A percentile compares a stretch with the other conserved stretches of the same genome.
phyloP scores from a whole-genome alignment of 495 filamentous ascomycete species.

The Podospora fimiseda region DNA sequence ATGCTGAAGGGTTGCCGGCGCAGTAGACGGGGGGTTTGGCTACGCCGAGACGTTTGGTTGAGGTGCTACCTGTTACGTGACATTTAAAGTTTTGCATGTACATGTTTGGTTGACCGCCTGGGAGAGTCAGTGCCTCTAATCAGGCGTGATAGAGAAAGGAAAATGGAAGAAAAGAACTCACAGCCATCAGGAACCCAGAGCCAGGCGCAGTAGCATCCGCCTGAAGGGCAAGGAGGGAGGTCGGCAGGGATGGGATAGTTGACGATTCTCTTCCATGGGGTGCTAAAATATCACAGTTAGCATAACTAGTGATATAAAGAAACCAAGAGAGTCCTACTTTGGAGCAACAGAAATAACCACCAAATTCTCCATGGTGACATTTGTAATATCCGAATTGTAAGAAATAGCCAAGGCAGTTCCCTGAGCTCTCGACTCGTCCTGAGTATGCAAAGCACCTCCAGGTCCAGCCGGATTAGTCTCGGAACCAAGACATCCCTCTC shows the following conservation, averaged over 20 bases:
- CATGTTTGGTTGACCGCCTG: conserved; percentile 36
- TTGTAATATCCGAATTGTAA: conserved; percentile 40
- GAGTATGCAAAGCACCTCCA: conserved; percentile 41
- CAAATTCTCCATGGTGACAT: conserved; percentile 48
- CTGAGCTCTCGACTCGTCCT: conserved; percentile 37
- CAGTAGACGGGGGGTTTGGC: conserved; percentile 42
- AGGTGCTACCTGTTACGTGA: conserved; percentile 42
- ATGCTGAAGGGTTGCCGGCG: conserved; percentile 34
- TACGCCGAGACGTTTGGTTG: conserved; percentile 31
- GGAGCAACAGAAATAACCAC: conserved; percentile 42
- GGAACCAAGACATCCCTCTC: conserved; percentile 20
- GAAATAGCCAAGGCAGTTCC: conserved; percentile 52
- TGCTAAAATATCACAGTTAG: conserved; percentile 19
- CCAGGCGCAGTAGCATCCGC: conserved; percentile 51
- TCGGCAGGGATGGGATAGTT: conserved; percentile 42
- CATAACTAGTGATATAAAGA: neutral
- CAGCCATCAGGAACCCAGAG: conserved; percentile 52
- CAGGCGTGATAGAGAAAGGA: neutral
- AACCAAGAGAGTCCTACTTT: neutral
- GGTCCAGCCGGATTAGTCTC: conserved; percentile 17
- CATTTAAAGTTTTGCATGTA: conserved; percentile 50
- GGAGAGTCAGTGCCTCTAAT: conserved; percentile 12
- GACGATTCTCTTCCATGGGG: conserved; percentile 45
- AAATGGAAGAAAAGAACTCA: conserved; percentile 6
- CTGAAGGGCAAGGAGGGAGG: conserved; percentile 42